These are phyloP conservation scores for Leishmania mexicana DNA, from an alignment of 208 protist species.

Conservation along the genomic window DNA sequence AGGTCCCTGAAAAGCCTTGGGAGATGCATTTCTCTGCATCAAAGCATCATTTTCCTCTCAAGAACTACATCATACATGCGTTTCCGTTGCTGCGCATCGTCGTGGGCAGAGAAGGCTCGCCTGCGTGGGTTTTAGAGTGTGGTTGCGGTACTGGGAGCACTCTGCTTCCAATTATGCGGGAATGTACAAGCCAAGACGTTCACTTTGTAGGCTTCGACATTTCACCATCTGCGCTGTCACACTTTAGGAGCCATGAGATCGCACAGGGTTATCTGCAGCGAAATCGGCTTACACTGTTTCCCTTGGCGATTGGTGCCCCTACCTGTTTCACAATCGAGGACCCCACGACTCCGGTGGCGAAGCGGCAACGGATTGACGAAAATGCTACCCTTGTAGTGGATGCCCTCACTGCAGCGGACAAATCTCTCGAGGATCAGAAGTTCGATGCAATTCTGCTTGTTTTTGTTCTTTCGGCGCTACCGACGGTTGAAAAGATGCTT, in stretches of 20 bases:
- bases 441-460: constrained; percentile 71
- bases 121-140: constrained; percentile 59
- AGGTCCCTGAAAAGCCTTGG: constrained; percentile 36
- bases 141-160: constrained; percentile 82
- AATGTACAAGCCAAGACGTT: constrained; percentile 35
- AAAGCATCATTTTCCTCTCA: constrained; percentile 75
- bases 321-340: background rate
- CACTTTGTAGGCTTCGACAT: constrained; percentile 78
- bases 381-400: constrained; percentile 20
- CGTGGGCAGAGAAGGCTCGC: background rate
- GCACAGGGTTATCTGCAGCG: constrained; percentile 31
- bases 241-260: constrained; percentile 50
- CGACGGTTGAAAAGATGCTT: constrained; percentile 59
- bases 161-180: constrained; percentile 64
- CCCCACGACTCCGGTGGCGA: constrained; percentile 3
- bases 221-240: constrained; percentile 42
- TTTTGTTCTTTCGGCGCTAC: constrained; percentile 84
- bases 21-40: constrained; percentile 55
- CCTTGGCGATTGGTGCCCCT: constrained; percentile 31
- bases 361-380: constrained; percentile 28
- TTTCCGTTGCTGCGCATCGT: constrained; percentile 61
- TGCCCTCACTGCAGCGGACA: constrained; percentile 25
- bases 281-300: constrained; percentile 40
- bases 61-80: constrained; percentile 81
- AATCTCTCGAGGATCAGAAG: constrained; percentile 17